Percentiles rank a stretch among this genome's conserved stretches.
These are phyloP conservation scores for Gomphus bonarii DNA, from an alignment of 1,284 basidiomycete genomes.

Conservation along the genomic window DNA sequence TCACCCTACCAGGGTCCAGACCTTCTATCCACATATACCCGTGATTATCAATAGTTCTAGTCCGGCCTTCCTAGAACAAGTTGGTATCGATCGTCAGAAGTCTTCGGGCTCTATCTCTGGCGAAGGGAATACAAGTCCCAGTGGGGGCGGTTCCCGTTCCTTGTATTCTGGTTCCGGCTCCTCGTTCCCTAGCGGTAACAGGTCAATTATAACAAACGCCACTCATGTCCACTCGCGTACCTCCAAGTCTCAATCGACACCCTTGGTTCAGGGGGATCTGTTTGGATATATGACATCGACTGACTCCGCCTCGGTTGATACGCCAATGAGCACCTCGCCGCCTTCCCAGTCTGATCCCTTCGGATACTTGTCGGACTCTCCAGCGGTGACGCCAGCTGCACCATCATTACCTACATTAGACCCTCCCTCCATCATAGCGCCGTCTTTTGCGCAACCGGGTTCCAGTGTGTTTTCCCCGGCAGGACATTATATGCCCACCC, in stretches of 20 bases:
- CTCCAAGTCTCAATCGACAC: neutral
- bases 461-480: constrained; percentile 2
- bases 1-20: neutral
- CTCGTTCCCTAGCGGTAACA: neutral
- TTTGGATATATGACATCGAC: neutral
- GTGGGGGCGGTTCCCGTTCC: neutral
- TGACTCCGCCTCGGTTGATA: neutral
- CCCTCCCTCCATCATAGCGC: neutral
- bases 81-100: neutral
- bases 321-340: neutral
- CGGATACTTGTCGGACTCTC: constrained; percentile 36
- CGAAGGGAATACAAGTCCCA: neutral
- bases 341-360: constrained; percentile 28
- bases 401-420: neutral
- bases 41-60: neutral
- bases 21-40: neutral
- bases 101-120: neutral
- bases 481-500: constrained; percentile 8
- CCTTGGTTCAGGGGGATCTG: neutral
- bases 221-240: neutral
- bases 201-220: neutral
- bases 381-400: constrained; percentile 3
- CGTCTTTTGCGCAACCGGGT: neutral
- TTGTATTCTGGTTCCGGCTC: neutral
- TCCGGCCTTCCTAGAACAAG: neutral